Evolutionary conservation across 805 yeast genomes (phyloP), one percentile per base, ranked within the genome.

Genomic region (Candida odintsovae): DNA sequence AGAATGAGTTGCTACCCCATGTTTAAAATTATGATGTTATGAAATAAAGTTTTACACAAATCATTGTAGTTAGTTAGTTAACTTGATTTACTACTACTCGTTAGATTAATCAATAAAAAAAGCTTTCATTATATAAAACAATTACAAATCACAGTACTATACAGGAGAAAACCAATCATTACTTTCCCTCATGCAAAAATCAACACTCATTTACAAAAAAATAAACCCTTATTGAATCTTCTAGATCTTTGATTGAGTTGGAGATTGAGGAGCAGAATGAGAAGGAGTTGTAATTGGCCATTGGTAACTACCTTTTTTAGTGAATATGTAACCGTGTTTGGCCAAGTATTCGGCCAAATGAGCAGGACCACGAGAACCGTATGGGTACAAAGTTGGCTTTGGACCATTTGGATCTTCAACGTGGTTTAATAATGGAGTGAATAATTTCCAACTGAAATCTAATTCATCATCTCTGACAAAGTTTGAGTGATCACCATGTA

Each of bases 391-490:
- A 22, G 70, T 67, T 43, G 94, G 90, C 18, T 66, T 57, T 48
- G 94, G 92, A 43, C 80, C 84, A 45, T 80, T 68, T 42, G 78
- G 73, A 41, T 82, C 75, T 69, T 92, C 98, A 48, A 94, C 73
- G 66, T 78, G 75, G 51, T 94, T 72, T 63, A 94, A 77, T 55
- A 94, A 72, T 16, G 98, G 98, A 18, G 98, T 94, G 74, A 92
- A 94, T 49, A 94, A 72, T 56, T 76, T 76, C 99, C 99, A 94
- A 50, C 95, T 84, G 49, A 84, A 82, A 47, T 90, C 97, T 63
- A 94, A 78, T 72, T 94, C 99, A 65, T 94, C 99, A 64, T 92
- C 97, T 71, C 99, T 84, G 29, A 94, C 98, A 65, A 94, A 94
- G 72, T 92, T 92, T 44, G 98, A 86, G 70, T 94, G 99, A 68